These are phyloP conservation scores for Euphorbia peplus DNA, from an alignment of 345 rosid genomes.

Conservation along the genomic window DNA sequence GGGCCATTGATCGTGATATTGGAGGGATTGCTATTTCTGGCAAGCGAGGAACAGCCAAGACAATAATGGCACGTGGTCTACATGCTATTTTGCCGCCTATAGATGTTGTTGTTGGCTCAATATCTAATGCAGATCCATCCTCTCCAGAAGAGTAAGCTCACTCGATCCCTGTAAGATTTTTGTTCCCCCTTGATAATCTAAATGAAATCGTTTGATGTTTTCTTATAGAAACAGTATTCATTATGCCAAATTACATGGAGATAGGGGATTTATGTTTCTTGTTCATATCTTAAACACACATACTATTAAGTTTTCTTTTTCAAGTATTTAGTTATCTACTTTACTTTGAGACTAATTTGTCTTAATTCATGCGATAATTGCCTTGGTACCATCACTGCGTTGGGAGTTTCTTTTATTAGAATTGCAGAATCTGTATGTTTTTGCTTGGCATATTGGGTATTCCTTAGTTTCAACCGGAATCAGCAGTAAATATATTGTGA, in stretches of 20 bases:
- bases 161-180: slow-evolving; percentile 1
- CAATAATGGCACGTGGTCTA: slow-evolving; percentile 91
- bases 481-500: neutral
- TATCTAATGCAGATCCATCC: slow-evolving; percentile 77
- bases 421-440: neutral
- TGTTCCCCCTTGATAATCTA: neutral
- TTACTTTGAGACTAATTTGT: neutral
- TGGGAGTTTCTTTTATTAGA: neutral
- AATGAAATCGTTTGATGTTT: neutral
- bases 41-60: slow-evolving; percentile 90
- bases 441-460: neutral
- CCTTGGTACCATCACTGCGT: neutral
- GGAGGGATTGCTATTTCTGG: slow-evolving; percentile 94
- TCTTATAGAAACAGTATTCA: neutral
- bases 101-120: slow-evolving; percentile 82
- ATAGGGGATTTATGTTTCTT: neutral
- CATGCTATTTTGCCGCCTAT: slow-evolving; percentile 90
- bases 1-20: slow-evolving; percentile 88
- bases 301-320: neutral
- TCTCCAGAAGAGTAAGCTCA: slow-evolving; percentile 73
- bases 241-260: neutral
- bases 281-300: neutral
- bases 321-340: neutral
- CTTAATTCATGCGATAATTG: neutral
- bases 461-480: neutral